These are phyloP conservation scores for Aspergillus hiratsukae DNA, from an alignment of 2,329 filamentous ascomycete genomes.

Conservation along the genomic window DNA sequence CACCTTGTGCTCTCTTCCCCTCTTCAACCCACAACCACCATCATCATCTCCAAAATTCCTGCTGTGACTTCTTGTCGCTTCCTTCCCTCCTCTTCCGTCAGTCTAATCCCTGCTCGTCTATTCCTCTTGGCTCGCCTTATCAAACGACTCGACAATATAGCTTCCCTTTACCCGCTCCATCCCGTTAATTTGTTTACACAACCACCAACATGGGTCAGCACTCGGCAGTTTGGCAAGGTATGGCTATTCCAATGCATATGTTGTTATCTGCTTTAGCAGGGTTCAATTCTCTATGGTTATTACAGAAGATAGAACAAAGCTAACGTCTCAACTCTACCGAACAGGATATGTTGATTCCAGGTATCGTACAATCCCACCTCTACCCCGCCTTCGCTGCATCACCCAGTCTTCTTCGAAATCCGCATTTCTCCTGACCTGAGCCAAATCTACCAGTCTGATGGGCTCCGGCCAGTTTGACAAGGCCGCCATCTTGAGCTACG, in stretches of 20 bases:
- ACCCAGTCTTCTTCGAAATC: conserved; percentile 10
- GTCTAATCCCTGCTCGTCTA: not conserved
- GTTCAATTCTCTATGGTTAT: not conserved
- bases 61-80: conserved; percentile 1
- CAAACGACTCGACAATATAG: not conserved
- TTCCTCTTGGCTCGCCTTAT: not conserved
- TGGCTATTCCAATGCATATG: not conserved
- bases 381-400: conserved; percentile 9
- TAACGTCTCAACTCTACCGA: conserved; percentile 13
- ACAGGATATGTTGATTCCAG: conserved; percentile 60
- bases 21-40: not conserved
- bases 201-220: conserved; percentile 31
- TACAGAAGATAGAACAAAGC: not conserved
- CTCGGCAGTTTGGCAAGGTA: conserved; percentile 37
- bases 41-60: conserved; percentile 5
- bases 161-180: conserved; percentile 8
- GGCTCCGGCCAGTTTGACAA: conserved; percentile 75
- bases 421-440: conserved; percentile 8
- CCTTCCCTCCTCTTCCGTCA: not conserved
- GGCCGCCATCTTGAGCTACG: conserved; percentile 76
- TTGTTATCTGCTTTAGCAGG: not conserved
- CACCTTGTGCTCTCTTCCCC: conserved; percentile 1
- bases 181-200: conserved; percentile 14
- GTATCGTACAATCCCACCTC: conserved; percentile 37
- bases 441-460: conserved; percentile 60